Evolutionary conservation across 108 stramenopile genomes (phyloP).

Genomic region (Chaetoceros tenuissimus): DNA sequence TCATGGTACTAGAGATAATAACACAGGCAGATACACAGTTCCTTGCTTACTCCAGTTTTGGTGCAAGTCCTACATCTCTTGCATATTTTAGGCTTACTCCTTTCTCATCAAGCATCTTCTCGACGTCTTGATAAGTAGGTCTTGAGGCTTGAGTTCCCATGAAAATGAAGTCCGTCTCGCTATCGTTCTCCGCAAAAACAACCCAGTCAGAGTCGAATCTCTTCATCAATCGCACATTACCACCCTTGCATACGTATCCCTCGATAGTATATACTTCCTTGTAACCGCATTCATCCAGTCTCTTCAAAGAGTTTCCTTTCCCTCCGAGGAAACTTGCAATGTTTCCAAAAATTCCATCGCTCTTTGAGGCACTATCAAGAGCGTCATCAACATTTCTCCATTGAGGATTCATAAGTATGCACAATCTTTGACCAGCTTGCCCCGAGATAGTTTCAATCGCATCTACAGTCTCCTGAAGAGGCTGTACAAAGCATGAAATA

Average conservation of each 20-base stretch:
- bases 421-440: conserved; percentile 22
- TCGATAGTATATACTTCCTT: conserved; percentile 52
- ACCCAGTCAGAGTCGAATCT: conserved; percentile 72
- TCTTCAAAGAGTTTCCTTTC: conserved; percentile 57
- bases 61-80: conserved; percentile 65
- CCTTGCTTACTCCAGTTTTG: conserved; percentile 36
- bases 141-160: conserved; percentile 44
- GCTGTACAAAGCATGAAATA: conserved; percentile 73
- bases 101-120: conserved; percentile 69
- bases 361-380: conserved; percentile 57
- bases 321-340: conserved; percentile 83
- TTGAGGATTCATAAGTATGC: conserved; percentile 77
- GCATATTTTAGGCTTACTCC: conserved; percentile 79
- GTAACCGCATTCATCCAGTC: conserved; percentile 52
- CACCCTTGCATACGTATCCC: conserved; percentile 82
- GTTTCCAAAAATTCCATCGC: conserved; percentile 43
- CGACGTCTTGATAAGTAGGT: conserved; percentile 81
- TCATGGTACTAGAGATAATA: no score
- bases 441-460: conserved; percentile 41
- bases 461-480: conserved; percentile 63
- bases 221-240: conserved; percentile 72
- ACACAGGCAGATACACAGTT: no score
- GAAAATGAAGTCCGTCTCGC: conserved; percentile 43
- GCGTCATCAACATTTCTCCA: conserved; percentile 86
- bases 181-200: conserved; percentile 81